Conservation (phyloP, 306 rosid genomes). For the Prunus kanzakura region DNA sequence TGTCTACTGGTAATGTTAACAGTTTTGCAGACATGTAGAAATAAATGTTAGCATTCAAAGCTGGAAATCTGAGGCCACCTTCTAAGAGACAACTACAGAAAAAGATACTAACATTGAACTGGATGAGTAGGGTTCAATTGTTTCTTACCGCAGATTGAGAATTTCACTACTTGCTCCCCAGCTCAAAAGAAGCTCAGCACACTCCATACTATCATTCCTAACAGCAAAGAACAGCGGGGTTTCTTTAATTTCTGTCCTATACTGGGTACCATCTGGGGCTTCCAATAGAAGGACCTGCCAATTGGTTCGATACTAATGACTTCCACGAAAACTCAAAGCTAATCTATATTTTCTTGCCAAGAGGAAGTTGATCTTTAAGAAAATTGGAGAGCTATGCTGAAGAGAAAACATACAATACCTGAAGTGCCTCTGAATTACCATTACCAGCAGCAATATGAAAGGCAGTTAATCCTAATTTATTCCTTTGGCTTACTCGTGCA, state of each 20-base stretch:
- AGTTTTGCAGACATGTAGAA: not conserved
- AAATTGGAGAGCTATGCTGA: conserved; percentile 1
- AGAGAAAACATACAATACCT: conserved; percentile 24
- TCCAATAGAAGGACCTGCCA: conserved; percentile 35
- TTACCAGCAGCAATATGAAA: conserved; percentile 37
- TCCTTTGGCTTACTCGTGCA: conserved; percentile 34
- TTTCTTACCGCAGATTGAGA: conserved; percentile 38
- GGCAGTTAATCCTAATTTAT: conserved; percentile 39
- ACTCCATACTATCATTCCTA: conserved; percentile 33
- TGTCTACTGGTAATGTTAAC: conserved; percentile 31
- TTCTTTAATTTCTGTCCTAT: conserved; percentile 43
- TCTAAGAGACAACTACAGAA: conserved; percentile 1
- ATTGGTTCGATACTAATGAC: not conserved
- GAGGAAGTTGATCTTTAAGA: not conserved
- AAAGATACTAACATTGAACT: not conserved
- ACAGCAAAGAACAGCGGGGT: conserved; percentile 50
- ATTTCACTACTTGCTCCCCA: conserved; percentile 47
- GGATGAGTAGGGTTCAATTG: not conserved
- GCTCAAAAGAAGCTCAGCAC: conserved; percentile 41
- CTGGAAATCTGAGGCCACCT: not conserved
- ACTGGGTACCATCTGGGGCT: conserved; percentile 36
- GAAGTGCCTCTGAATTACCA: conserved; percentile 38
- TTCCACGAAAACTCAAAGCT: not conserved
- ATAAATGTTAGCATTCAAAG: not conserved
- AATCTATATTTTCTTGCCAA: not conserved